A percentile compares a stretch with the other conserved stretches of the same genome.
Conservation (phyloP, 73 alveolate genomes). For the Durusdinium trenchii region DNA sequence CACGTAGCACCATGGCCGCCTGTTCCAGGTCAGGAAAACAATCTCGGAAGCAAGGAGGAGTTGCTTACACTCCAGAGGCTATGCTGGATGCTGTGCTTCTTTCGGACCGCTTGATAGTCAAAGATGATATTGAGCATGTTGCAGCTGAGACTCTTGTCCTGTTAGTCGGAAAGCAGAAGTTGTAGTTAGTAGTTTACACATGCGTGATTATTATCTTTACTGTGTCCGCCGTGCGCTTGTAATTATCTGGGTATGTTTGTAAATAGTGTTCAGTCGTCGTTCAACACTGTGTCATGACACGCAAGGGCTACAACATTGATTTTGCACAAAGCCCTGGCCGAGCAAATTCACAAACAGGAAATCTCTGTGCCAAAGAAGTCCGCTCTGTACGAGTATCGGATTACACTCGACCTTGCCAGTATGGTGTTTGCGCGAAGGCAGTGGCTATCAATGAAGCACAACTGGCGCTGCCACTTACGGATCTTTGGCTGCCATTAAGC, state of each 20-base stretch:
- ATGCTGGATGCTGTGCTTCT: background rate
- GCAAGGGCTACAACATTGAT: background rate
- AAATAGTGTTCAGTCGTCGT: background rate
- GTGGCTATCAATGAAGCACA: background rate
- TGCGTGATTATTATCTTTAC: background rate
- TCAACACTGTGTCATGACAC: background rate
- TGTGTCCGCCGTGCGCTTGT: background rate
- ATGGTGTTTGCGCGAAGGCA: background rate
- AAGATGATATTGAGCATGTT: background rate
- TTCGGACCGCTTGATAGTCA: background rate
- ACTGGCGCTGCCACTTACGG: background rate
- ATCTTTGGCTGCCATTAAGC: background rate
- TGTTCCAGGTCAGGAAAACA: background rate
- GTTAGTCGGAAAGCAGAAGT: background rate
- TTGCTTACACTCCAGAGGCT: background rate
- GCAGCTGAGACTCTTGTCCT: background rate
- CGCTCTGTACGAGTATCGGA: background rate
- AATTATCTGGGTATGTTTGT: background rate
- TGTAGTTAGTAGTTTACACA: background rate
- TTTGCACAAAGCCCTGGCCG: background rate
- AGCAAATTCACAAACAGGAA: background rate
- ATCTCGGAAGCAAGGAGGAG: background rate
- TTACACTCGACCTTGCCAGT: background rate
- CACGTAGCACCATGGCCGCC: too few species aligned
- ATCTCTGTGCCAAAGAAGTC: background rate